Conservation (phyloP, 1,139 yeast species). For the Magnusiomyces tetraspermus region DNA sequence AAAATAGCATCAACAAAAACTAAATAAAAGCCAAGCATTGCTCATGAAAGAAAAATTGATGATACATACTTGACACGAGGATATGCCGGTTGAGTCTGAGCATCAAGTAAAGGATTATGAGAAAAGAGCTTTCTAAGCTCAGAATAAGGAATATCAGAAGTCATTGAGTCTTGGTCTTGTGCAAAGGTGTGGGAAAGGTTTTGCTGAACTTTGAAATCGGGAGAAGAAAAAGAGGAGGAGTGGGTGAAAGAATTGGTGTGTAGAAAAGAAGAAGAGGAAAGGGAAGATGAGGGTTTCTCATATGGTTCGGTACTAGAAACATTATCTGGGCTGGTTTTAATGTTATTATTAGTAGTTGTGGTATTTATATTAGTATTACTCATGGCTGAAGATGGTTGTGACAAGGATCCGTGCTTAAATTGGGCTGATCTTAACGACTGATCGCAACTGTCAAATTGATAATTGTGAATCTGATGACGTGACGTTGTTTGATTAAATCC, state of each 20-base stretch:
- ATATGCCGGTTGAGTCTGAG: not conserved
- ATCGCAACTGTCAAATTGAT: too few species aligned
- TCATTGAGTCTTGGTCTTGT: not conserved
- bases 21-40: not conserved
- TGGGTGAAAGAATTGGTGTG: not conserved
- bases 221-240: not conserved
- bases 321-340: too few species aligned
- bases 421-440: too few species aligned
- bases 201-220: not conserved
- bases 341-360: too few species aligned
- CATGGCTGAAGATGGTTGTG: too few species aligned
- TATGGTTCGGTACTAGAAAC: too few species aligned
- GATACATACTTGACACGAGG: not conserved
- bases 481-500: too few species aligned
- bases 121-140: slow-evolving; percentile 5
- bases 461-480: too few species aligned
- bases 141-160: slow-evolving; percentile 6
- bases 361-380: too few species aligned
- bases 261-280: not conserved
- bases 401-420: too few species aligned
- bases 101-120: not conserved
- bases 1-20: too few species aligned
- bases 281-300: too few species aligned
- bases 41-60: not conserved
- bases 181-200: slow-evolving; percentile 3